A percentile compares a stretch with the other conserved stretches of the same genome.
These are phyloP conservation scores for Castanea mollissima DNA, from an alignment of 306 rosid species.

Conservation along the genomic window DNA sequence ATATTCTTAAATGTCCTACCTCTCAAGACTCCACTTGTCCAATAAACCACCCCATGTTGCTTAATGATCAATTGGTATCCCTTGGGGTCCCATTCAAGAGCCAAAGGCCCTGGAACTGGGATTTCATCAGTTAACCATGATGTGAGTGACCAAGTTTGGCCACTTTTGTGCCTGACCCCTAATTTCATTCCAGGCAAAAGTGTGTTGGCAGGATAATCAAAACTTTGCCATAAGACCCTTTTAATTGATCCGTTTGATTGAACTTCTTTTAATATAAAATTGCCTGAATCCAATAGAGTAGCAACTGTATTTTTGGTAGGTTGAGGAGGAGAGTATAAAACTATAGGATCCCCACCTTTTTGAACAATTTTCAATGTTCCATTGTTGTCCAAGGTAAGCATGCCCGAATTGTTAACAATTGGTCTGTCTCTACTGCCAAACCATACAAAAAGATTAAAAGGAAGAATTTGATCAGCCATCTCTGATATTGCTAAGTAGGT, in stretches of 20 bases:
- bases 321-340: neutral
- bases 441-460: too few relatives aligned
- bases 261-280: constrained; percentile 13
- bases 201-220: constrained; percentile 10
- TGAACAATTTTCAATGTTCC: neutral
- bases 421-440: too few relatives aligned
- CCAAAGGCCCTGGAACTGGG: neutral
- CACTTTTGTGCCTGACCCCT: neutral
- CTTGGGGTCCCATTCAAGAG: too few relatives aligned
- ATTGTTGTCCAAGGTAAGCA: neutral
- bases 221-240: constrained; percentile 9
- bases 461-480: too few relatives aligned
- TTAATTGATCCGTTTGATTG: neutral
- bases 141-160: neutral
- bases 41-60: too few relatives aligned
- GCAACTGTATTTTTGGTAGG: neutral
- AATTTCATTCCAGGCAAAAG: constrained; percentile 11
- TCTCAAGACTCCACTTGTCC: too few relatives aligned
- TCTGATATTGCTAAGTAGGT: too few relatives aligned
- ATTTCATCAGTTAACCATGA: neutral
- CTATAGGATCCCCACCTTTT: neutral
- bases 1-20: too few relatives aligned
- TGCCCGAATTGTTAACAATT: too few relatives aligned
- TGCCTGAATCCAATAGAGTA: constrained; percentile 5
- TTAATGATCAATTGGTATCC: too few relatives aligned